Evolutionary conservation across 306 rosid species (phyloP), one percentile per base, ranked within the genome.

Genomic region (Quercus wislizeni): DNA sequence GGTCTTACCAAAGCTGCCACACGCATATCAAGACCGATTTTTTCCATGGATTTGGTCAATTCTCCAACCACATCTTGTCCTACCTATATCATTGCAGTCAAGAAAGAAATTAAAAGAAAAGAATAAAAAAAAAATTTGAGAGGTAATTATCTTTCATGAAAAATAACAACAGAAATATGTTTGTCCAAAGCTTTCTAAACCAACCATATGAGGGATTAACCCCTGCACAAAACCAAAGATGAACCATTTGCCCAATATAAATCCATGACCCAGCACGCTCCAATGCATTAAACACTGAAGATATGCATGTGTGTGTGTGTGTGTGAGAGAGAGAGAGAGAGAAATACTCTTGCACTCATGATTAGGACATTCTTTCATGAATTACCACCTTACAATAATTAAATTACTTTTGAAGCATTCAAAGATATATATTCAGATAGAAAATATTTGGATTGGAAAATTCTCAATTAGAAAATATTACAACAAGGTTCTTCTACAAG

Each of bases 61-160:
- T 89, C 93, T 33, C 83, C 91, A 43, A 93, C 98, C 80, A 93
- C 98, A 83, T 96, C 99, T 87, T 96, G 89, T 75, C 97, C 99
- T 74, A 96, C 93, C 99, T 96, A 84, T 79, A 86, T 74, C 62
- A 79, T 77, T 15, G 84, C 80, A 76, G 64, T 63, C 72, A 67
- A 67, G 21, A 30, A 25, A 64, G 55, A 56, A 73, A 67, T 75
- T 52, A 68, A 52, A 38, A 43, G 30, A 69, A 63, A 69, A 9
- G 28, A 78, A 28, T 13, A 73, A 63, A 77, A 77, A 9, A 28
- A 76, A 49, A n/a, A n/a, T n/a, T 56, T 73, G 15, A 82, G 54
- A 51, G 2, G 23, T 79, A 67, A 78, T 57, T 76, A 61, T 35
- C 68, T 73, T 71, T 46, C 31, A 51, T 63, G 28, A 38, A 20